Base-by-base conservation (phyloP, 2,329 filamentous ascomycete genomes). In the Orbilia quercus region DNA sequence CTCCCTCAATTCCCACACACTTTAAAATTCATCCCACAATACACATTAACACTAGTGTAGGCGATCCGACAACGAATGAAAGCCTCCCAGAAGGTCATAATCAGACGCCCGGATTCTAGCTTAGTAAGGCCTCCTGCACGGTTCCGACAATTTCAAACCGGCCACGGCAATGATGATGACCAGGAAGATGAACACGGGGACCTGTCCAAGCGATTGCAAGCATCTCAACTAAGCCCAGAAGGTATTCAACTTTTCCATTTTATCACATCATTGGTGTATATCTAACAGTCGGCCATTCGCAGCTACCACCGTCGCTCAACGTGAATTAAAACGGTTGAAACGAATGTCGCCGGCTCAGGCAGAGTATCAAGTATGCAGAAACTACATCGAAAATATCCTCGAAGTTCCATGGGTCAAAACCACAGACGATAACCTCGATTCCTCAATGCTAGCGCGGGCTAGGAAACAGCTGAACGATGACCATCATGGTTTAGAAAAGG, bases 341-440 rank as follows among this genome's bases (percentile, higher is more conserved):
- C 96, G 96, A 83, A 98, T 98, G 91, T 93, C 92, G 78, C 93
- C 95, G 0, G 91, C 91, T 55, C 95, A 98, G 79, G 94, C 96
- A 38, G 95, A 99, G 79, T 97, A 97, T 79, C 91, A 95, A 75
- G 94, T 99, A 11, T 92, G 91, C 76, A 85, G 94, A 75, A 96
- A 92, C 54, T 99, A 97, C 82, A 85, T 99, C 11, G 95, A 99
- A 81, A 98, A 92, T 62, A 70, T 66, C 31, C 45, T 70, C 11
- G 75, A 78, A 79, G 95, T 99, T 54, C 95, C 95, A 0, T 99
- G 95, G 95, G 87, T 89, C 1, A 88, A 88, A 75, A 84, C 87
- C 57, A 98, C 94, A 0, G 89, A 95, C 74, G 94, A 98, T 79
- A 88, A 92, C 31, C 86, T 99, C 1, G 92, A 93, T 6, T 86